These are phyloP conservation scores for Leccinum disarticulatum DNA, from an alignment of 768 basidiomycete genomes.

Conservation along the genomic window DNA sequence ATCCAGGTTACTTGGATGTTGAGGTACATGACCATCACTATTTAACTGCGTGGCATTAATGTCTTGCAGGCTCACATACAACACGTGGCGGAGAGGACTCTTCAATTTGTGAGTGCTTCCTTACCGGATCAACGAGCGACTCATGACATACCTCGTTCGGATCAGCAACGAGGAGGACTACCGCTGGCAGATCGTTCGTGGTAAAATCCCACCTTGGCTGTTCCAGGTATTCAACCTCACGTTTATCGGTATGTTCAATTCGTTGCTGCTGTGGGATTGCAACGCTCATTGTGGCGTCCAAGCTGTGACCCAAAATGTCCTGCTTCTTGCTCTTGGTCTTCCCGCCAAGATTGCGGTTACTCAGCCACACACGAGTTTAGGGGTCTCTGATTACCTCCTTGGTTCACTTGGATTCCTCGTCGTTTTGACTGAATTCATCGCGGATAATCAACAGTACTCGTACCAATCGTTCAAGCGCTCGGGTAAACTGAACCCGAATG, in stretches of 20 bases:
- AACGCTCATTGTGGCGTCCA: slow-evolving; percentile 23
- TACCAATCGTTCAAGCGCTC: slow-evolving; percentile 76
- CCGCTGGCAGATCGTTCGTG: slow-evolving; percentile 80
- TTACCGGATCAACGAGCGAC: not conserved
- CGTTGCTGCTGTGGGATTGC: not conserved
- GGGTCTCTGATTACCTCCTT: slow-evolving; percentile 62
- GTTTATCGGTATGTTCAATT: slow-evolving; percentile 61
- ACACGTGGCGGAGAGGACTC: slow-evolving; percentile 81
- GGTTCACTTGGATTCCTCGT: slow-evolving; percentile 55
- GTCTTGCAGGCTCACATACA: slow-evolving; percentile 60
- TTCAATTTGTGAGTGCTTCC: slow-evolving; percentile 57
- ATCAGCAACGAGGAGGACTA: slow-evolving; percentile 84
- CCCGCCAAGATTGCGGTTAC: slow-evolving; percentile 57
- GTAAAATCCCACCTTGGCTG: slow-evolving; percentile 49
- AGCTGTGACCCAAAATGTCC: slow-evolving; percentile 73
- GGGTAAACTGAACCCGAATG: slow-evolving; percentile 35
- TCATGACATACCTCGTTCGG: not conserved
- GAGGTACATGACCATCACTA: slow-evolving; percentile 36
- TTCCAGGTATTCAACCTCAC: slow-evolving; percentile 61
- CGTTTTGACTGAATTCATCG: slow-evolving; percentile 71
- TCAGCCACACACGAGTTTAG: slow-evolving; percentile 53
- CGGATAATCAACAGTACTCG: slow-evolving; percentile 91
- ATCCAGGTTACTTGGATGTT: slow-evolving; percentile 56
- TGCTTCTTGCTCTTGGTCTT: slow-evolving; percentile 70
- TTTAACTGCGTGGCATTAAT: slow-evolving; percentile 24